Base-by-base conservation (phyloP, 148 eudicot genomes). In the Rhododendron simsii region DNA sequence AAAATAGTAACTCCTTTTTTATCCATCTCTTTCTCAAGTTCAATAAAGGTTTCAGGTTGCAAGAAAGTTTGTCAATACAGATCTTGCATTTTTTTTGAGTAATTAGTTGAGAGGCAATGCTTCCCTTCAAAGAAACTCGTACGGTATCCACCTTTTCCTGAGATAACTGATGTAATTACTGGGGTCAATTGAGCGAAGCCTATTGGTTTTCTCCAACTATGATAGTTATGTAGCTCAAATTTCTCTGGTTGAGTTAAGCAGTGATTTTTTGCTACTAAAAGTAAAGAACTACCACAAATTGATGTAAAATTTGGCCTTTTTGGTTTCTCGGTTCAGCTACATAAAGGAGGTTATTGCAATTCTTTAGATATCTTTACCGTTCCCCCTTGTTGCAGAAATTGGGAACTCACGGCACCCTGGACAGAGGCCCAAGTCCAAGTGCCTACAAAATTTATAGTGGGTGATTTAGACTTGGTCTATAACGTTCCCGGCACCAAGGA, bases 381-480 rank as follows among this genome's bases (percentile, higher is more conserved):
- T 63, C 3, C 33, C n/a, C 37, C 16, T 67, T 65, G 15, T 50
- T 89, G 87, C 73, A 91, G 93, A 59, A 87, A 84, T 44, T 91
- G 91, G 92, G 93, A 91, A 76, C 84, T 90, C 13, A 85, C 87
- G 39, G 92, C 92, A 55, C 82, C 90, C 28, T 91, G 92, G 93
- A 89, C 87, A 0, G 89, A 89, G 57, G 83, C 84, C 44, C 86
- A 89, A 86, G 69, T 91, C 0, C 84, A 82, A 44, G 93, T 91
- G n/a, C 92, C 93, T 3, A 85, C 77, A 37, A 91, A 88, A 87
- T 91, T 91, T 67, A 74, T 91, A 11, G 90, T 91, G 69, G 93
- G 93, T 11, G 93, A 89, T 15, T 26, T 78, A 5, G 93, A 92
- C 82, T 35, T 90, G 78, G 87, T 84, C 9, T 92, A 92, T 78